Percentiles rank a stretch among this genome's conserved stretches.
Conservation (phyloP, 208 protist species). For the Borovskyia barvae region DNA sequence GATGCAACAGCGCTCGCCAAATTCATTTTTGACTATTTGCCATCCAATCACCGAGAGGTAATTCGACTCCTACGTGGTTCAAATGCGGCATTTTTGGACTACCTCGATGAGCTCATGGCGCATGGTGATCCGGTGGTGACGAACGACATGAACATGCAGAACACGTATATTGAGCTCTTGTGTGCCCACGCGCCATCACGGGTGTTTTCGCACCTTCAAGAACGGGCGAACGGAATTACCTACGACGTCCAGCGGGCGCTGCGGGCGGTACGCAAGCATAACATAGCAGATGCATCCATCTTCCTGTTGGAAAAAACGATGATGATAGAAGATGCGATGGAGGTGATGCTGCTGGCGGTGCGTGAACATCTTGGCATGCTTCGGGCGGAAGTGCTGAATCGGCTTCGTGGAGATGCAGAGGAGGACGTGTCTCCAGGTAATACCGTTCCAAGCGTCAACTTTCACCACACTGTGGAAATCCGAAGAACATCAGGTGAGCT, state of each 20-base stretch:
- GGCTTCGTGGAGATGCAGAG: neutral
- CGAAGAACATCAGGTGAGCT: too few species aligned
- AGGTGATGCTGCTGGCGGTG: constrained; percentile 27
- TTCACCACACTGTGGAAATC: too few species aligned
- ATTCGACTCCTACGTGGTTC: constrained; percentile 59
- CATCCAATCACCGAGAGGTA: constrained; percentile 63
- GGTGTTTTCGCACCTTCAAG: constrained; percentile 60
- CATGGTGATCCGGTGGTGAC: constrained; percentile 40
- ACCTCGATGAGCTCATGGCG: constrained; percentile 69
- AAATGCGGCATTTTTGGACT: constrained; percentile 60
- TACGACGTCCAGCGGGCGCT: constrained; percentile 72
- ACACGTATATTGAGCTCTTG: constrained; percentile 82
- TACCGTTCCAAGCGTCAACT: too few species aligned
- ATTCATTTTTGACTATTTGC: constrained; percentile 73
- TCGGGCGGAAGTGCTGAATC: constrained; percentile 18
- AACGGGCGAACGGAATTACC: constrained; percentile 36
- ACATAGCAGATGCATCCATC: constrained; percentile 56
- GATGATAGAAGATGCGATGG: constrained; percentile 62
- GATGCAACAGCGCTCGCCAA: constrained; percentile 62
- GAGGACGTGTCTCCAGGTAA: too few species aligned
- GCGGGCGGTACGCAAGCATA: constrained; percentile 39
- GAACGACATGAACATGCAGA: constrained; percentile 67
- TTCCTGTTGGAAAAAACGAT: constrained; percentile 64
- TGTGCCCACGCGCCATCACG: constrained; percentile 50
- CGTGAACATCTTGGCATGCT: constrained; percentile 17